phyloP scores from a whole-genome alignment of 768 basidiomycete species.

The Kwoniella bestiolae region DNA sequence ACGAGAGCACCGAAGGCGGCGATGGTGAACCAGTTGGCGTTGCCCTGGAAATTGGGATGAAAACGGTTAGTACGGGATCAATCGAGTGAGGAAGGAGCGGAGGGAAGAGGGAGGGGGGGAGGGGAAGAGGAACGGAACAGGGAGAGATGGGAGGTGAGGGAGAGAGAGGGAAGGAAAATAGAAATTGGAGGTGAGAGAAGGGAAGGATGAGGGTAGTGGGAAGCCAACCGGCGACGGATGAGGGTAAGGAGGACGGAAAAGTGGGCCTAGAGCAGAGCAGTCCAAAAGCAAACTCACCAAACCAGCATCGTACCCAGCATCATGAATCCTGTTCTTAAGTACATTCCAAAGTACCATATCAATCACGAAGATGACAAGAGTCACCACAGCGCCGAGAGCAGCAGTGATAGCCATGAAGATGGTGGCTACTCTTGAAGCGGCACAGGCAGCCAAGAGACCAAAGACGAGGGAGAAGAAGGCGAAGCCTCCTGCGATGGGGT shows the following conservation, averaged over 20 bases:
- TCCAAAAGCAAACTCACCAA: slow-evolving; percentile 47
- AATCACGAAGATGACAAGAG: slow-evolving; percentile 72
- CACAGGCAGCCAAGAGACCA: slow-evolving; percentile 64
- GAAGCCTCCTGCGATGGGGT: slow-evolving; percentile 68
- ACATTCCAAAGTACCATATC: slow-evolving; percentile 82
- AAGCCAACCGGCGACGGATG: too few relatives aligned
- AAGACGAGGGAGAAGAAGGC: slow-evolving; percentile 49
- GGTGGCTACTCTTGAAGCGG: slow-evolving; percentile 71
- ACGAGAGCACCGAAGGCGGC: slow-evolving; percentile 72
- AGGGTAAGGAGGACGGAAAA: too few relatives aligned
- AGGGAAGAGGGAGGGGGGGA: too few relatives aligned
- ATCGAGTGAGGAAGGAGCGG: too few relatives aligned
- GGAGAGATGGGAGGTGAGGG: too few relatives aligned
- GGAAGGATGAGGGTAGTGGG: too few relatives aligned
- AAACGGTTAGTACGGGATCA: too few relatives aligned
- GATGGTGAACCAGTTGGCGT: slow-evolving; percentile 80
- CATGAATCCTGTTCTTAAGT: slow-evolving; percentile 65
- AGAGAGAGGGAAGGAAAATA: too few relatives aligned
- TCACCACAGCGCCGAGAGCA: slow-evolving; percentile 69
- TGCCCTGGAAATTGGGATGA: too few relatives aligned
- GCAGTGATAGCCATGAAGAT: slow-evolving; percentile 75
- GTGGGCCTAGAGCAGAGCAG: too few relatives aligned
- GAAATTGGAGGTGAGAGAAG: background rate
- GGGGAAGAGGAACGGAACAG: too few relatives aligned
- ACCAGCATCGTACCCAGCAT: slow-evolving; percentile 51